A percentile compares a stretch with the other conserved stretches of the same genome.
These are phyloP conservation scores for Trichoderma lentiforme DNA, from an alignment of 2,329 filamentous ascomycete species.

Conservation along the genomic window DNA sequence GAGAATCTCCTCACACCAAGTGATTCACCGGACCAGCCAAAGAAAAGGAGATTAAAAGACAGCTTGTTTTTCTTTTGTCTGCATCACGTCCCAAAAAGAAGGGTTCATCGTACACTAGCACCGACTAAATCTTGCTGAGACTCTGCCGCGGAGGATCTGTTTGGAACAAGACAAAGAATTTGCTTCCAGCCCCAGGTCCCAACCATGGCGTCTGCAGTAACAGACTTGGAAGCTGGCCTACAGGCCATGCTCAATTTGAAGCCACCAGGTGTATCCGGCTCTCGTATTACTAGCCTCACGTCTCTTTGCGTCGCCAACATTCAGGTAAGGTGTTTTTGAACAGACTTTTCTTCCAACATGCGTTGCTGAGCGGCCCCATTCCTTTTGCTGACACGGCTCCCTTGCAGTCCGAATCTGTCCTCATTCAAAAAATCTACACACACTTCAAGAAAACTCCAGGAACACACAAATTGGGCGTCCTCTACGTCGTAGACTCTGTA, in stretches of 20 bases:
- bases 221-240: slow-evolving; percentile 84
- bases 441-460: slow-evolving; percentile 93
- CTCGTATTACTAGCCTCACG: slow-evolving; percentile 85
- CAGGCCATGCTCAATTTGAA: slow-evolving; percentile 90
- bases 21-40: slow-evolving; percentile 15
- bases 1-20: slow-evolving; percentile 18
- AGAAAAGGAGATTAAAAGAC: background rate
- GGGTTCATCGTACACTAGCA: slow-evolving; percentile 10
- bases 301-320: slow-evolving; percentile 83
- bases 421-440: slow-evolving; percentile 94
- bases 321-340: slow-evolving; percentile 58
- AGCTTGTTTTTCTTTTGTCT: slow-evolving; percentile 9
- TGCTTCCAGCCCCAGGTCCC: slow-evolving; percentile 27
- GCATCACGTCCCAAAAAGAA: background rate
- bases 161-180: background rate
- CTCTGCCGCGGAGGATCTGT: slow-evolving; percentile 1
- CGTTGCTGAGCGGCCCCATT: background rate
- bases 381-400: background rate
- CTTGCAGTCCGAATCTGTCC: slow-evolving; percentile 79
- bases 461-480: slow-evolving; percentile 96
- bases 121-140: background rate
- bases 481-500: slow-evolving; percentile 99
- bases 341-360: background rate
- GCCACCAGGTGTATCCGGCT: slow-evolving; percentile 89
- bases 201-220: slow-evolving; percentile 82